Evolutionary conservation across 495 filamentous ascomycete genomes (phyloP).

Genomic region (Poronia punctata): DNA sequence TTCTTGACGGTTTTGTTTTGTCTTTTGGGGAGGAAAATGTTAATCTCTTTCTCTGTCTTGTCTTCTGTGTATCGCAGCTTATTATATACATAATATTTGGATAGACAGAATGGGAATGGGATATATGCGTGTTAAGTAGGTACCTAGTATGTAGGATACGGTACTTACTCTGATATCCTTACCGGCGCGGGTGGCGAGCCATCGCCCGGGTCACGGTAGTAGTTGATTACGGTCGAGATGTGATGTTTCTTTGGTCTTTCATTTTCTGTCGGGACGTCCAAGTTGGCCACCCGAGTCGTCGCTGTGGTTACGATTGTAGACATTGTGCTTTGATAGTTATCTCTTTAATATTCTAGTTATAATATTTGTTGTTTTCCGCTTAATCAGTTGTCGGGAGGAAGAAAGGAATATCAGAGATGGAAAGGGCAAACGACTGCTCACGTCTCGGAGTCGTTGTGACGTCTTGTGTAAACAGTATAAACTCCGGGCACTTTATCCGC

Average conservation of each 20-base stretch:
- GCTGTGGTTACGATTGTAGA: slow-evolving; percentile 1
- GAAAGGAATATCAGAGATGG: too few species aligned
- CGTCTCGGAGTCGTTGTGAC: too few species aligned
- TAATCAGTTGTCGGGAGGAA: too few species aligned
- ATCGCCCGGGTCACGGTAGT: slow-evolving; percentile 54
- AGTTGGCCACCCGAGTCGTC: neutral
- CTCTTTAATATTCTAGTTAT: too few species aligned
- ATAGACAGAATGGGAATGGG: neutral
- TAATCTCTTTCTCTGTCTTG: too few species aligned
- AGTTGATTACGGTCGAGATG: slow-evolving; percentile 51
- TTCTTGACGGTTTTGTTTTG: slow-evolving; percentile 33
- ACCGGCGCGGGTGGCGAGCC: slow-evolving; percentile 48
- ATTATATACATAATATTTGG: neutral
- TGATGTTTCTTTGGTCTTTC: slow-evolving; percentile 19
- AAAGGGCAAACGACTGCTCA: too few species aligned
- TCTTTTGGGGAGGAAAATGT: too few species aligned
- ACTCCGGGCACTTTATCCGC: too few species aligned
- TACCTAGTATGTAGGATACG: neutral
- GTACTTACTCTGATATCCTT: slow-evolving; percentile 38
- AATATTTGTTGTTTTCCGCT: too few species aligned
- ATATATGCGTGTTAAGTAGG: neutral
- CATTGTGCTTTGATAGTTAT: too few species aligned
- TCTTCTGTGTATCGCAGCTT: neutral
- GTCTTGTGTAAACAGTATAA: too few species aligned
- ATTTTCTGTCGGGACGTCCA: neutral